Conservation (phyloP, 176 grass and related monocot genomes). For the Oryza meyeriana region DNA sequence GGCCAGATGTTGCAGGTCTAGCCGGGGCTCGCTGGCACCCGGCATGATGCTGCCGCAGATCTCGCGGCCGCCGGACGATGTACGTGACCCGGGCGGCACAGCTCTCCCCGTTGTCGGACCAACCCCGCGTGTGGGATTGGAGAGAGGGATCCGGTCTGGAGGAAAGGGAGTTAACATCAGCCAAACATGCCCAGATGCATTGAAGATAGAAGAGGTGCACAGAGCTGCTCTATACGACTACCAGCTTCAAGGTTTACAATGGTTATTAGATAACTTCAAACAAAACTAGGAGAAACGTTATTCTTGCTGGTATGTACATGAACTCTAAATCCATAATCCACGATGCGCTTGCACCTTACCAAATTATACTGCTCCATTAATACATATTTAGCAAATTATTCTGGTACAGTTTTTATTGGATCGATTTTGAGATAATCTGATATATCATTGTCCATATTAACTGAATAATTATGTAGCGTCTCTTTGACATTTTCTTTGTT, state of each 20-base stretch:
- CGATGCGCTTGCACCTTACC: not conserved
- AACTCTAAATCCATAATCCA: conserved; percentile 2
- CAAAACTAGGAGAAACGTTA: conserved; percentile 50
- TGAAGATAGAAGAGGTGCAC: conserved; percentile 23
- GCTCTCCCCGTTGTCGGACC: no score
- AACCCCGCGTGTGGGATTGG: no score
- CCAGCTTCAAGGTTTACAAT: conserved; percentile 73
- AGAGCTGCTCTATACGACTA: conserved; percentile 49
- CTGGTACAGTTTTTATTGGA: no score
- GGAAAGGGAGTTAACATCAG: conserved; percentile 2
- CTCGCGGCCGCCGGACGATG: no score
- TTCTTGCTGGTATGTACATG: conserved; percentile 62
- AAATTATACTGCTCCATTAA: no score
- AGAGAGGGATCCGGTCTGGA: no score
- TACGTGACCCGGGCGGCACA: no score
- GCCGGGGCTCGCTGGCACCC: no score
- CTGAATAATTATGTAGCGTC: not conserved
- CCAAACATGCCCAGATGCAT: conserved; percentile 3
- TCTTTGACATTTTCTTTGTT: not conserved
- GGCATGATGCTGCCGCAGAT: no score
- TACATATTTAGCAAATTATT: no score
- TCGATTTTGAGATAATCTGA: not conserved
- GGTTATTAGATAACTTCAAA: conserved; percentile 62
- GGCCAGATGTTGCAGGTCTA: no score
- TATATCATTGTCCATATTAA: not conserved